Base-by-base conservation (phyloP, 2,329 filamentous ascomycete genomes). In the Aspergillus caelatus region DNA sequence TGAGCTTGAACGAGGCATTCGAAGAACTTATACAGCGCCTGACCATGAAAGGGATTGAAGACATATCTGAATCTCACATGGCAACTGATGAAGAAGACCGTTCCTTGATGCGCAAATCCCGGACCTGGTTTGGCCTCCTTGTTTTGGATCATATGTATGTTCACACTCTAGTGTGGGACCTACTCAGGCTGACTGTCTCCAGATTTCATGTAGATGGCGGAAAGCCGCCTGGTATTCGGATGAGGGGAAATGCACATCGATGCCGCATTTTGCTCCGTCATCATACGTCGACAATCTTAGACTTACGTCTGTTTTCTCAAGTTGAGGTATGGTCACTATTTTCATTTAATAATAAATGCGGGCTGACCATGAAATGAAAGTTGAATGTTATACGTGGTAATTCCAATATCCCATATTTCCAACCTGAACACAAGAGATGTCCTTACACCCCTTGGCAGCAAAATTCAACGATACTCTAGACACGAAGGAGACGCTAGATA, bases 41-140 rank as follows among this genome's bases (percentile, higher is more conserved):
- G 8, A 69, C 76, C 0, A 69, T 69, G 54, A 70, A 67, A 21
- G 72, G 72, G 28, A 63, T 68, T 8, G 72, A 71, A 12, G 64
- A 60, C 14, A 14, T 34, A 1, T 60, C 68, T 34, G 61, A 66
- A 8, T 63, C 67, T 8, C 28, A 71, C 1, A 52, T 19, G 26
- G 57, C 48, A 60, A 41, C 36, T 19, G 65, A 65, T 21, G 67
- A 63, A 5, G 70, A 74, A 26, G 77, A 79, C 43, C 66, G 72
- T 19, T 66, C 70, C 12, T 67, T 84, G 60, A 79, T 83, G 74
- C 74, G 79, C 26, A 78, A 78, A 55, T 74, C 80, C 0, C 76
- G 84, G 45, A 79, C 83, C 0, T 86, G 84, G 84, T 82, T 85
- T 69, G 82, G 82, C 3, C 75, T 85, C 4, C 79, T 85, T 62